Base-by-base conservation (phyloP, 2,329 filamentous ascomycete species). In the Botrytis sinoallii region DNA sequence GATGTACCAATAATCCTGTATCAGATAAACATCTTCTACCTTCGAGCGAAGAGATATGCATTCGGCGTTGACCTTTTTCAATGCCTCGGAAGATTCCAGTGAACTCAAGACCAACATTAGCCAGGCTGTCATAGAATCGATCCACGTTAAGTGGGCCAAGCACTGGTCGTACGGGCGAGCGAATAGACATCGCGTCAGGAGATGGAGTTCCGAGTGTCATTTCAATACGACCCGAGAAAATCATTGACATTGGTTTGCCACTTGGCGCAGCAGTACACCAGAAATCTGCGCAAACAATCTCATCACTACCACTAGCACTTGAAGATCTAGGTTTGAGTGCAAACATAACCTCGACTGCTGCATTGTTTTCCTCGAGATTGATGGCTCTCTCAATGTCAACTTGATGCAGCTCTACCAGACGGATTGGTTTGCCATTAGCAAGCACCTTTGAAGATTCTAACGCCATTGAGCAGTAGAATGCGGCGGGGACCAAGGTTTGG, bases 1-100 rank as follows among this genome's bases (percentile, higher is more conserved):
- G 88, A 75, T 90, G 88, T 35, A 90, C 83, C 52, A 76, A 42
- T 10, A 75, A 52, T 52, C 35, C 46, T 42, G 44, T 52, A 67
- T 72, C 46, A 44, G 32, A 44, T 48, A 66, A 0, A 42, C 38
- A 18, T 69, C 60, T 1, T 59, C 42, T 25, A 65, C 63, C 29
- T 57, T 64, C 74, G 42, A 68, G 61, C n/a, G 70, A 61, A 46
- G 77, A 74, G 4, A 46, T 35, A 18, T 72, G 52, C n/a, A 74
- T 61, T 16, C 57, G 72, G 4, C 77, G 67, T 40, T 75, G 73
- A n/a, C 75, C 35, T 18, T 57, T 63, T 9, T 67, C 67, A 25
- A 78, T 61, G 10, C 40, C 63, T 55, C 70, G 65, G 73, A 78
- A 79, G 4, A 59, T 42, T 12, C 73, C 74, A 25, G 71, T 73